These are phyloP conservation scores for Penicillium sp. DNA, from an alignment of 2,329 filamentous ascomycete genomes.

Conservation along the genomic window DNA sequence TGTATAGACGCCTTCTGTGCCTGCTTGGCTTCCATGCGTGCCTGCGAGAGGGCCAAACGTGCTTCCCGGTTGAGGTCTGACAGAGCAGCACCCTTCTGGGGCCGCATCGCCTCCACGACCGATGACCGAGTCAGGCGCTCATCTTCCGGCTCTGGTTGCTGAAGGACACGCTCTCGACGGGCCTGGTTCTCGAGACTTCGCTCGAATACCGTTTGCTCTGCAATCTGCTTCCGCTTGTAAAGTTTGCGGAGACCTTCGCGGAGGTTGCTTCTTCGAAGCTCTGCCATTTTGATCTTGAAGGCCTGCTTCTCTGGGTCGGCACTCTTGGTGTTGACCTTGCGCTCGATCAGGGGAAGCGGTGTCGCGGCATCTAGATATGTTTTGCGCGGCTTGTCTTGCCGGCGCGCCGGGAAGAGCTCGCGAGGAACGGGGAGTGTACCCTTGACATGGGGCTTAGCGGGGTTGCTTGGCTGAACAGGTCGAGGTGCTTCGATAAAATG, in stretches of 20 bases:
- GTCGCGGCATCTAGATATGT: conserved; percentile 60
- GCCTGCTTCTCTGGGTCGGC: conserved; percentile 48
- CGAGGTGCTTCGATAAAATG: conserved; percentile 77
- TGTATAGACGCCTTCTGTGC: conserved; percentile 56
- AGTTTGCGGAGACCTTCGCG: conserved; percentile 66
- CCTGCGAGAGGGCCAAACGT: conserved; percentile 45
- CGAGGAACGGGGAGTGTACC: conserved; percentile 81
- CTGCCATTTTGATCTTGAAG: conserved; percentile 72
- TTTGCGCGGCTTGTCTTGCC: conserved; percentile 56
- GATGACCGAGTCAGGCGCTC: conserved; percentile 70
- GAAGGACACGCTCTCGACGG: conserved; percentile 49
- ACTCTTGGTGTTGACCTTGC: conserved; percentile 33
- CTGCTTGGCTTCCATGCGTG: conserved; percentile 42
- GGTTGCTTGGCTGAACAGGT: conserved; percentile 64
- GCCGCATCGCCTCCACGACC: conserved; percentile 51
- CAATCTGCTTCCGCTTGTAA: conserved; percentile 58
- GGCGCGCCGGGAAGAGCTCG: conserved; percentile 65
- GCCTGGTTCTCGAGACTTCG: conserved; percentile 49
- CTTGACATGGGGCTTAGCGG: conserved; percentile 53
- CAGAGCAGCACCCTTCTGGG: conserved; percentile 49
- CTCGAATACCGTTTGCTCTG: conserved; percentile 33
- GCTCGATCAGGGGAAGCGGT: conserved; percentile 46
- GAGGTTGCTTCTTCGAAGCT: conserved; percentile 65
- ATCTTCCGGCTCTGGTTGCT: conserved; percentile 67
- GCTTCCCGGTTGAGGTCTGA: conserved; percentile 61